Evolutionary conservation across 116 monocot species (phyloP).

Genomic region (Phalaenopsis hybrid): DNA sequence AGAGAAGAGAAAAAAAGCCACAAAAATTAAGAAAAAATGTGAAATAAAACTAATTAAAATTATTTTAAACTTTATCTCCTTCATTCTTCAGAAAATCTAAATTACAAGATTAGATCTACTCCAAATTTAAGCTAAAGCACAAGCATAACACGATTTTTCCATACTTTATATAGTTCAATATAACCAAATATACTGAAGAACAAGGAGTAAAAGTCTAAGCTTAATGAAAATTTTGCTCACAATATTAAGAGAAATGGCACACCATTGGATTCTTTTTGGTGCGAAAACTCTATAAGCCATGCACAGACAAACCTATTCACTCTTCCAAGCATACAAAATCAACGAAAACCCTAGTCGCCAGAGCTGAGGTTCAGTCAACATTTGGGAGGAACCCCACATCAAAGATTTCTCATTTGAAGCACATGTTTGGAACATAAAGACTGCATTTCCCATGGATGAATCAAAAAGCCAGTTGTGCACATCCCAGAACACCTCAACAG

Average conservation of each 20-base stretch:
- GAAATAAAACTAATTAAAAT: not conserved
- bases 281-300: not conserved
- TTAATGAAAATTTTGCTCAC: not conserved
- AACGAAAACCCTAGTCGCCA: slow-evolving; percentile 36
- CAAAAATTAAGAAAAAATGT: not conserved
- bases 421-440: slow-evolving; percentile 54
- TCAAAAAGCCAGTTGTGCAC: slow-evolving; percentile 62
- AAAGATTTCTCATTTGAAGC: slow-evolving; percentile 17
- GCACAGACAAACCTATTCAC: slow-evolving; percentile 22
- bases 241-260: not conserved
- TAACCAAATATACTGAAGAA: not conserved
- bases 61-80: not conserved
- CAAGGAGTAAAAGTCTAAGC: not conserved
- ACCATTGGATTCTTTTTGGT: not conserved
- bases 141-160: not conserved
- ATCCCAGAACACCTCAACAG: slow-evolving; percentile 61
- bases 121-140: not conserved
- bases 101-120: not conserved
- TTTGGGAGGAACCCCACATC: slow-evolving; percentile 26
- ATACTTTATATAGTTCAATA: not conserved
- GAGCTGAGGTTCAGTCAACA: slow-evolving; percentile 18
- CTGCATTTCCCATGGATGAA: slow-evolving; percentile 24
- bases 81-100: not conserved
- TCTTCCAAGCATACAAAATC: slow-evolving; percentile 54
- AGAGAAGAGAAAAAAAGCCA: not conserved